Evolutionary conservation across 2,329 filamentous ascomycete genomes (phyloP), one percentile per base, ranked within the genome.

Genomic region (Epichloe uncinata): DNA sequence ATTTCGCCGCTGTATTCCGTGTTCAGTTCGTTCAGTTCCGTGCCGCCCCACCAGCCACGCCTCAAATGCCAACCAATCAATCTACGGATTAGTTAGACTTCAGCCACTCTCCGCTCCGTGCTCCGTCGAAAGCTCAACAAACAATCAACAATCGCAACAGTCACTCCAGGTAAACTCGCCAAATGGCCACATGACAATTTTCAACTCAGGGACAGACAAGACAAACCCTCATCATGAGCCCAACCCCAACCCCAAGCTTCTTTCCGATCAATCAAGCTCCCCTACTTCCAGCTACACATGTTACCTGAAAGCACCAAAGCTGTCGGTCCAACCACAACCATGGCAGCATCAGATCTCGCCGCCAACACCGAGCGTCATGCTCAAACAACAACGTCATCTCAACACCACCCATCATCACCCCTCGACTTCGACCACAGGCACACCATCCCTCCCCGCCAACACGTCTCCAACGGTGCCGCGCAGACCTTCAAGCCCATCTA

Each of bases 401-500:
- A 20, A 13, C 42, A 45, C 15, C 9, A 11, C 42, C 13, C 34
- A 26, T 38, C 35, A 13, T 37, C 47, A 1, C 41, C 40, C 1
- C 18, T 49, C 34, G 18, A 44, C 47, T 49, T 49, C 15, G 42
- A 49, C 47, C 41, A 49, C 42, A 37, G 47, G 20, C 47, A 49
- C 6, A 49, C 47, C 47, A 20, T 33, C 22, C 22, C 41, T 22
- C 22, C 12, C 8, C 38, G 16, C 16, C 34, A 18, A 15, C 20
- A 15, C 34, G 20, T 30, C 12, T 36, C 8, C 34, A 2, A 4
- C 41, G 20, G 6, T 16, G 4, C 38, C 8, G 40, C 47, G n/a
- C 41, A 44, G 8, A 2, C 5, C 35, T 37, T 42, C 47, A 20
- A 18, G 7, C 40, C 11, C 34, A 30, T 67, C 60, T 68, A 68